Base-by-base conservation (phyloP, 768 basidiomycete species). In the Podaxis mareebaensis region DNA sequence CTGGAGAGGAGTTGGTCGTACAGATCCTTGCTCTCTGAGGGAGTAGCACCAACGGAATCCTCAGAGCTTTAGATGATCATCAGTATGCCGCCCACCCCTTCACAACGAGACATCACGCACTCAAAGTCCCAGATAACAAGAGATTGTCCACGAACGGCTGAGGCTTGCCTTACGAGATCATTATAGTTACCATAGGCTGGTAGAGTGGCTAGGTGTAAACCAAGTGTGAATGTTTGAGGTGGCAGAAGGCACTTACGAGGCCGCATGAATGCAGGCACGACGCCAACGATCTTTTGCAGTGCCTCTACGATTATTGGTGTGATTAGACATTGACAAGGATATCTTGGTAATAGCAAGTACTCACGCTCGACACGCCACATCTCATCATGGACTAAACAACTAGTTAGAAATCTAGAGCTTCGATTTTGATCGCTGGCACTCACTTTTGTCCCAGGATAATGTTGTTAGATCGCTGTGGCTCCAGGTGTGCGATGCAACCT, bases 401-500 rank as follows among this genome's bases (percentile, higher is more conserved):
- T 17, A 49, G 22, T 26, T 22, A 55, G 24, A 26, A 60, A 30
- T 15, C 7, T 38, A 4, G 15, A 36, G 8, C 17, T 12, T 33
- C 10, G 17, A 26, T 17, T 24, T 40, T 38, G 11, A 22, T 13
- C 28, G 26, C 10, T 24, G 10, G 3, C 28, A 66, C 77, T 62
- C 26, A 80, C 79, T 77, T 69, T 80, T 64, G 64, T 79, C 77
- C 74, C 72, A 79, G 15, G 73, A 69, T 17, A 81, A 72, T 0
- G 75, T 76, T 0, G 73, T 72, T 46, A 82, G 67, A 67, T 79
- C 74, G n/a, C 55, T 61, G 61, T 83, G 81, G 8, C 68, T 66
- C 80, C 81, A 82, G 2, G 81, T 83, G 66, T 83, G 81, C 5
- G 80, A 81, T 0, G 70, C 78, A 54, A 83, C 69, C 67, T 80